These are phyloP conservation scores for Ophiostoma sp. DNA, from an alignment of 2,329 filamentous ascomycete species.

Conservation along the genomic window DNA sequence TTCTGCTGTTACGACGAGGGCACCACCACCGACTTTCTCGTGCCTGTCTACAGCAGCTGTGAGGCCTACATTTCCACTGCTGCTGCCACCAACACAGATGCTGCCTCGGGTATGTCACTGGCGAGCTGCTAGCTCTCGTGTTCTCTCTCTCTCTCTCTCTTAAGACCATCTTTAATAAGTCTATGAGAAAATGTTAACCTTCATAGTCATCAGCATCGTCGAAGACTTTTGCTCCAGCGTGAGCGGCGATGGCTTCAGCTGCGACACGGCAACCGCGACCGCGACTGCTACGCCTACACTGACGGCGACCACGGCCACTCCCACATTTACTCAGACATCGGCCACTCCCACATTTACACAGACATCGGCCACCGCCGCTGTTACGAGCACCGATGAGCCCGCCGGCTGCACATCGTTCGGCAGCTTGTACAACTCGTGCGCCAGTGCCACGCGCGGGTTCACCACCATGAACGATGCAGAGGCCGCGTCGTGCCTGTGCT, in stretches of 20 bases:
- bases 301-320: neutral
- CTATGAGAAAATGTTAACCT: neutral
- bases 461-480: constrained; percentile 20
- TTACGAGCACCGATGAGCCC: constrained; percentile 19
- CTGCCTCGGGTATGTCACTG: constrained; percentile 17
- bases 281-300: neutral
- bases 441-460: constrained; percentile 18
- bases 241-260: constrained; percentile 20
- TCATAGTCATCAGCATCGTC: constrained; percentile 16
- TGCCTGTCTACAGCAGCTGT: constrained; percentile 28
- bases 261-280: constrained; percentile 10
- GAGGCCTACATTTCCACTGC: constrained; percentile 27
- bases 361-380: neutral
- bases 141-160: too few species aligned
- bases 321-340: neutral
- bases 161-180: too few species aligned
- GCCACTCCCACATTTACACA: too few species aligned
- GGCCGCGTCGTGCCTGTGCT: constrained; percentile 30
- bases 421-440: constrained; percentile 27
- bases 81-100: constrained; percentile 19
- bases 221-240: constrained; percentile 18
- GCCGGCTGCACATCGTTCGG: constrained; percentile 28
- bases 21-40: constrained; percentile 19
- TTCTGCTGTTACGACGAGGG: constrained; percentile 27
- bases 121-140: too few species aligned